Conservation (phyloP, 2,329 filamentous ascomycete species). For the Mollisiaceae sp. region DNA sequence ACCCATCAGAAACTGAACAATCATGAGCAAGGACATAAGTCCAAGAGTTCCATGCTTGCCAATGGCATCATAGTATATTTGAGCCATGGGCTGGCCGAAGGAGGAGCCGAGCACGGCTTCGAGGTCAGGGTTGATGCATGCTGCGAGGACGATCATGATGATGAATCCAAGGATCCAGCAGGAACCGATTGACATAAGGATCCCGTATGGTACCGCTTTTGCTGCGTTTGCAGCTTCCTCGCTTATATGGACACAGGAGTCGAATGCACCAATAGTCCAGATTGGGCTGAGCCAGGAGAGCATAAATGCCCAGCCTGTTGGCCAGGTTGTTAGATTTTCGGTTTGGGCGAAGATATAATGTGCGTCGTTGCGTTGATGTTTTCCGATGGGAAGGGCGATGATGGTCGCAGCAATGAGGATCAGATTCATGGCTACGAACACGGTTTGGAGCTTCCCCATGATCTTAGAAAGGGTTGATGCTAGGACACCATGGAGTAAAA, state of each 20-base stretch:
- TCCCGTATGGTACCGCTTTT: conserved; percentile 63
- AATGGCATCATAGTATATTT: conserved; percentile 65
- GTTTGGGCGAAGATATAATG: conserved; percentile 61
- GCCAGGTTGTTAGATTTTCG: conserved; percentile 63
- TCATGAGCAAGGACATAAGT: conserved; percentile 62
- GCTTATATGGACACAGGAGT: conserved; percentile 63
- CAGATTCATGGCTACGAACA: conserved; percentile 60
- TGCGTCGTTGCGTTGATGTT: conserved; percentile 47
- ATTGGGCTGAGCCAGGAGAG: conserved; percentile 65
- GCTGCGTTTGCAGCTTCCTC: conserved; percentile 66
- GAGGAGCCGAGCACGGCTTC: conserved; percentile 51
- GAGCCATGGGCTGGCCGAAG: conserved; percentile 60
- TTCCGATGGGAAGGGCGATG: conserved; percentile 60
- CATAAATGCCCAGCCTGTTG: conserved; percentile 62
- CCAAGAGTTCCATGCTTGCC: conserved; percentile 63
- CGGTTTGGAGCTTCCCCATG: conserved; percentile 64
- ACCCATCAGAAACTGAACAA: conserved; percentile 67
- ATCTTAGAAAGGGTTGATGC: conserved; percentile 57
- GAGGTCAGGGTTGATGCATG: conserved; percentile 60
- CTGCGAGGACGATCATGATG: conserved; percentile 61
- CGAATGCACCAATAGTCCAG: conserved; percentile 64
- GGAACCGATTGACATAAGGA: conserved; percentile 60
- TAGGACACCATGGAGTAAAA: conserved; percentile 58
- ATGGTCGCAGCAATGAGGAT: conserved; percentile 60
- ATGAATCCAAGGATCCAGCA: conserved; percentile 63